Evolutionary conservation across 345 rosid species (phyloP), one percentile per base, ranked within the genome.

Genomic region (Rhodamnia rubescens): DNA sequence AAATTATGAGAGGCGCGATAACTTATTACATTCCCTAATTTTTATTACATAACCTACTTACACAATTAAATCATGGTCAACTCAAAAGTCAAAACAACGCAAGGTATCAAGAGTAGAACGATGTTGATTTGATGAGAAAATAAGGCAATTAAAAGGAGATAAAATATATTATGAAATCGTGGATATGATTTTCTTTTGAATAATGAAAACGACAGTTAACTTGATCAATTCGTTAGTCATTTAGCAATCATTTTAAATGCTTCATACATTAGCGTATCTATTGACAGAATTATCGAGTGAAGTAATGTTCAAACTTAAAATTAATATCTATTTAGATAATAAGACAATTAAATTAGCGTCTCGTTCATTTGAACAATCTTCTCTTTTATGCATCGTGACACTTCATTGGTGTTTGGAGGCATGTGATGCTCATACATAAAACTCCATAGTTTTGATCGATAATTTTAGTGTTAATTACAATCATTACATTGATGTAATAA

Each of bases 341-440:
- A 15, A 29, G 22, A 32, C 9, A 4, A 64, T 29, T 4, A 4
- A 64, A 64, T 2, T 2, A 0, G 2, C 22, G 0, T 7, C 42
- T 64, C 7, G 0, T 32, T 29, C 32, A 2, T 3, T 64, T 64
- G 11, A 64, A 64, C 16, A 22, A 8, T 21, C 1, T 64, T 32
- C 0, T 16, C 6, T 16, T 54, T 54, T 54, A 4, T 1, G 11
- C 26, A 54, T 20, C 57, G 1, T 3, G 26, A 22, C 3, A 8
- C 20, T 4, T 32, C 24, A 32, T 32, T 32, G 24, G 7, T 8
- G 47, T 8, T 18, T 32, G 24, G 24, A 29, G 0, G 2, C 1
- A 22, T 1, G 3, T 6, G 8, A 69, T 0, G 0, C 22, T 16
- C 4, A 0, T 29, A 9, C 12, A 18, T 18, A 32, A 16, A 64